These are phyloP conservation scores for Aurinia saxatilis DNA, from an alignment of 345 rosid species.

Conservation along the genomic window DNA sequence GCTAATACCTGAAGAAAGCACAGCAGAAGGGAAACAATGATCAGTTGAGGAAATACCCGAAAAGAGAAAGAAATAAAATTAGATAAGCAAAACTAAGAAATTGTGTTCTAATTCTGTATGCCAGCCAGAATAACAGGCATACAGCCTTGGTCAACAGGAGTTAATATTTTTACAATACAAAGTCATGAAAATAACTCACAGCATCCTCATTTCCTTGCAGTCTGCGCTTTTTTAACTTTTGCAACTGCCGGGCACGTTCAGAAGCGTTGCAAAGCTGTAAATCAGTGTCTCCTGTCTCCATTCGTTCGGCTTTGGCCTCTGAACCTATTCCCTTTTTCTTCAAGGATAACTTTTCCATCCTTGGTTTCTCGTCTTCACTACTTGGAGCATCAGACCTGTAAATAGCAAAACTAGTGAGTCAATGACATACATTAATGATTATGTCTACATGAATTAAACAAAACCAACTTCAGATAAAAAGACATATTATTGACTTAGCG, in stretches of 20 bases:
- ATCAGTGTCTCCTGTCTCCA: conserved; percentile 72
- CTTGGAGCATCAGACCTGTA: conserved; percentile 43
- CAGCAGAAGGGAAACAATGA: not conserved
- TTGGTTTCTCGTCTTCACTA: conserved; percentile 59
- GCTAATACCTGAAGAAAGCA: conserved; percentile 52
- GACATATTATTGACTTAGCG: not conserved
- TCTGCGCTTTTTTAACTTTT: conserved; percentile 86
- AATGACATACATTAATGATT: conserved; percentile 1
- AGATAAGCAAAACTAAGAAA: not conserved
- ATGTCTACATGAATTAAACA: not conserved
- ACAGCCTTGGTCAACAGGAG: not conserved
- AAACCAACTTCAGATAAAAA: not conserved
- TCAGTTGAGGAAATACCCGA: not conserved
- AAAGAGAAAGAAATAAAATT: not conserved
- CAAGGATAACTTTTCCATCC: conserved; percentile 69
- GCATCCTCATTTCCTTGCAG: conserved; percentile 91
- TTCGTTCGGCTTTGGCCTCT: conserved; percentile 73
- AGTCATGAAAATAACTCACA: conserved; percentile 36
- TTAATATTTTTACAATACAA: no score
- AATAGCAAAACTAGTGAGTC: conserved; percentile 5
- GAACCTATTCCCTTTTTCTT: conserved; percentile 92
- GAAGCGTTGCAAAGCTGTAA: conserved; percentile 64
- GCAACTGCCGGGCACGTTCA: conserved; percentile 75
- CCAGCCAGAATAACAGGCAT: not conserved
- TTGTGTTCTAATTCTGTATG: not conserved